phyloP scores from a whole-genome alignment of 2,329 filamentous ascomycete species.

The Pleurostoma richardsiae region DNA sequence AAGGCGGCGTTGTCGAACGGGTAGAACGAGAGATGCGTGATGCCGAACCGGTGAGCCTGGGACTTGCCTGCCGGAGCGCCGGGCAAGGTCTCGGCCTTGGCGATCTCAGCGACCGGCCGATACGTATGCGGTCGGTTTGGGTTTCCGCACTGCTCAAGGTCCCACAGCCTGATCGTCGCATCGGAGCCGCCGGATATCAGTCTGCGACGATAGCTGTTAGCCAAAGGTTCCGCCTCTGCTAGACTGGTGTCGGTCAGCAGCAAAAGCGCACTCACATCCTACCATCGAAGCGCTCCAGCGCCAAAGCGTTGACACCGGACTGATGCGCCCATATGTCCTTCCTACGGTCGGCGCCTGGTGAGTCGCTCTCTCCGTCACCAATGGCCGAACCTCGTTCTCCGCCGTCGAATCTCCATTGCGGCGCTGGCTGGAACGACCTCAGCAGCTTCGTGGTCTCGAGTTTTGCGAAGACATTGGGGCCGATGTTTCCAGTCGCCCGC shows the following conservation, averaged over 20 bases:
- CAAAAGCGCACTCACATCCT: conserved; percentile 49
- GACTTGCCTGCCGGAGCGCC: conserved; percentile 11
- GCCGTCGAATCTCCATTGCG: conserved; percentile 67
- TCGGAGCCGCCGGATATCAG: conserved; percentile 83
- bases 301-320: conserved; percentile 73
- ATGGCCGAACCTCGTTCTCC: conserved; percentile 33
- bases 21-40: conserved; percentile 74
- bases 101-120: conserved; percentile 47
- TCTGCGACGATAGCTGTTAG: conserved; percentile 31
- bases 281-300: conserved; percentile 78
- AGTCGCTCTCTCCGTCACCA: conserved; percentile 14
- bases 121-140: conserved; percentile 41
- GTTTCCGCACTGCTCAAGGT: conserved; percentile 61
- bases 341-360: conserved; percentile 19
- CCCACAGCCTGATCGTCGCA: conserved; percentile 80
- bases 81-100: conserved; percentile 29
- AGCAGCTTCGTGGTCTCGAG: conserved; percentile 62
- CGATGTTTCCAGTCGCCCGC: conserved; percentile 66
- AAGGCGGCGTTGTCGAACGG: conserved; percentile 74
- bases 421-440: conserved; percentile 62
- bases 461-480: conserved; percentile 58
- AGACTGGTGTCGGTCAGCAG: background rate
- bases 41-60: conserved; percentile 58
- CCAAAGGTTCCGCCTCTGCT: background rate
- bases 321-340: conserved; percentile 60